A percentile compares a stretch with the other conserved stretches of the same genome.
Conservation (phyloP, 306 rosid genomes). For the Neltuma alba region DNA sequence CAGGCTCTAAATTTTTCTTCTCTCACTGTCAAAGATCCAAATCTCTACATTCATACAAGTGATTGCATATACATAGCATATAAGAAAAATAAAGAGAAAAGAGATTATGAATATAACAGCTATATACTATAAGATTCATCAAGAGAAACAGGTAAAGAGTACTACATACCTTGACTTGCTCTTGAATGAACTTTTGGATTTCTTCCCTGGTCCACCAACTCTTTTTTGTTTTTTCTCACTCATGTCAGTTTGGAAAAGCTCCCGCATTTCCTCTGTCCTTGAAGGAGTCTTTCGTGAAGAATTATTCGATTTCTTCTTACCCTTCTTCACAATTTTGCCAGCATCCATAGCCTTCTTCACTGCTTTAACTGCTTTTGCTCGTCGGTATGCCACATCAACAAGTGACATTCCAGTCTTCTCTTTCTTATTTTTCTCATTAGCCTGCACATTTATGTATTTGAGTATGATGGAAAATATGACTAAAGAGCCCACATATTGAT, state of each 20-base stretch:
- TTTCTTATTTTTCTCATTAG: conserved; percentile 49
- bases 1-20: neutral
- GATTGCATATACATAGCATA: neutral
- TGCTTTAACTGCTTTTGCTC: conserved; percentile 95
- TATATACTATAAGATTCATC: neutral
- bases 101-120: neutral
- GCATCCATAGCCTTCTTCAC: conserved; percentile 75
- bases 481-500: neutral
- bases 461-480: conserved; percentile 18
- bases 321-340: conserved; percentile 76
- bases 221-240: conserved; percentile 71
- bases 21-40: neutral
- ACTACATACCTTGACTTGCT: conserved; percentile 88
- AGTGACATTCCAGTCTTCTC: conserved; percentile 76
- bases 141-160: neutral
- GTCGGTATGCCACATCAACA: conserved; percentile 83
- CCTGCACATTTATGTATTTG: conserved; percentile 50
- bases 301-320: conserved; percentile 49
- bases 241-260: conserved; percentile 84
- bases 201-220: conserved; percentile 56
- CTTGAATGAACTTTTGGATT: conserved; percentile 72
- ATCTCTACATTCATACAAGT: neutral
- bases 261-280: conserved; percentile 85
- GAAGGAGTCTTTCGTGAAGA: conserved; percentile 57
- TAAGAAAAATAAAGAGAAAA: neutral